Evolutionary conservation across 257 asterid genomes (phyloP), one percentile per base, ranked within the genome.

Genomic region (Solanum pinnatisectum): DNA sequence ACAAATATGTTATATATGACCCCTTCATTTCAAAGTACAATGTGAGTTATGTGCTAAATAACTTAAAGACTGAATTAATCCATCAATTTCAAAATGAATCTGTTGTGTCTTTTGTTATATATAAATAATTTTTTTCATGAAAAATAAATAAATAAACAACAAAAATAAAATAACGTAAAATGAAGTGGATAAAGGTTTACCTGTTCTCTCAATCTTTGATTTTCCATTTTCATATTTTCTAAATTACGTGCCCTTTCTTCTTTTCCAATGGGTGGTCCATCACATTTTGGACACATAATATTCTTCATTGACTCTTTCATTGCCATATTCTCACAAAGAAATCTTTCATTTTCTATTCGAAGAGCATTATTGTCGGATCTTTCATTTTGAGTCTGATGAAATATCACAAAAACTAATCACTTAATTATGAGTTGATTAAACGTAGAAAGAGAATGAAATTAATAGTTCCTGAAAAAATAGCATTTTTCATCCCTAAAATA

Each of bases 281-380:
- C 90, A 76, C 98, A 94, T 5, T 84, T 37, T 1, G 88, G 91
- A 89, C 96, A 95, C 1, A 86, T 10, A 20, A 90, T 44, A 89
- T 84, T 94, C 84, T 86, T 88, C 86, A 94, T 73, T 5, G 94
- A 91, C 74, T 93, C 93, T 86, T 86, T 92, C 90, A 94, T 89
- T 30, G 94, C 94, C 33, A 92, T 89, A 88, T 94, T 94, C 91
- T 94, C 95, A 39, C 90, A 86, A 35, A 86, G 94, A 49, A 93
- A 86, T 72, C 87, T 92, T 79, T 93, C 95, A 86, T 94, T 95
- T 83, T 94, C 95, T 5, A 89, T 23, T 42, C 91, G 91, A 44
- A 94, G 95, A 65, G 90, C 30, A 87, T 83, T 88, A 85, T 94
- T 94, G 84, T 92, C 92, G 60, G 93, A 93, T 89, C 82, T 93